Conservation (phyloP, 768 basidiomycete species). For the Lactarius tabidus region DNA sequence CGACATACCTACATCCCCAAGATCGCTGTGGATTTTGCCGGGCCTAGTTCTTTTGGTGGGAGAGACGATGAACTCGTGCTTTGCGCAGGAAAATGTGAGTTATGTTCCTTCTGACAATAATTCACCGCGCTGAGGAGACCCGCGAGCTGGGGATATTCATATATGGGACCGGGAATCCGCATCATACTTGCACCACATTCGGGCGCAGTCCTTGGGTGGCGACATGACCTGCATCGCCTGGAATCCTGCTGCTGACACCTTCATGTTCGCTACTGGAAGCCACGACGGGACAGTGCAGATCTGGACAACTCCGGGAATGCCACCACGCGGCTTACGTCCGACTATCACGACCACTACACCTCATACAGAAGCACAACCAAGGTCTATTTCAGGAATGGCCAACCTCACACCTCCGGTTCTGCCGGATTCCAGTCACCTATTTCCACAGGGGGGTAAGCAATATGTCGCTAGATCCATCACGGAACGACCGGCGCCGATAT, state of each 20-base stretch:
- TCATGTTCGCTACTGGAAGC: conserved; percentile 70
- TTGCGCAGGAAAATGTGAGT: conserved; percentile 68
- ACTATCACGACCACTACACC: conserved; percentile 1
- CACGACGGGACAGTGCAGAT: conserved; percentile 74
- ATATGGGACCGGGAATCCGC: conserved; percentile 85
- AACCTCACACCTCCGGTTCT: not conserved
- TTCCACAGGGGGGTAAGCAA: not conserved
- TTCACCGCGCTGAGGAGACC: conserved; percentile 11
- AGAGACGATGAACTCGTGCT: conserved; percentile 74
- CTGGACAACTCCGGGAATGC: conserved; percentile 44
- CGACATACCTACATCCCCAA: conserved; percentile 78
- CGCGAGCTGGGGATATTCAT: conserved; percentile 70
- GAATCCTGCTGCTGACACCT: conserved; percentile 64
- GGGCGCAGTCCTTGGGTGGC: conserved; percentile 51
- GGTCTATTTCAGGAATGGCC: not conserved
- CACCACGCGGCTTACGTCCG: conserved; percentile 3
- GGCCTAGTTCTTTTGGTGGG: conserved; percentile 80
- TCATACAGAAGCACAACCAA: not conserved
- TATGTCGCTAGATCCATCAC: not conserved
- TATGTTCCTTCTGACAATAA: not conserved
- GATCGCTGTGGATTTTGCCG: conserved; percentile 65
- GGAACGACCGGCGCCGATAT: not conserved
- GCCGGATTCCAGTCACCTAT: conserved; percentile 1
- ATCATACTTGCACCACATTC: conserved; percentile 65
- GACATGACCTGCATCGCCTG: conserved; percentile 80